Evolutionary conservation across 495 filamentous ascomycete genomes (phyloP), one percentile per base, ranked within the genome.

Genomic region (Tricharina praecox): DNA sequence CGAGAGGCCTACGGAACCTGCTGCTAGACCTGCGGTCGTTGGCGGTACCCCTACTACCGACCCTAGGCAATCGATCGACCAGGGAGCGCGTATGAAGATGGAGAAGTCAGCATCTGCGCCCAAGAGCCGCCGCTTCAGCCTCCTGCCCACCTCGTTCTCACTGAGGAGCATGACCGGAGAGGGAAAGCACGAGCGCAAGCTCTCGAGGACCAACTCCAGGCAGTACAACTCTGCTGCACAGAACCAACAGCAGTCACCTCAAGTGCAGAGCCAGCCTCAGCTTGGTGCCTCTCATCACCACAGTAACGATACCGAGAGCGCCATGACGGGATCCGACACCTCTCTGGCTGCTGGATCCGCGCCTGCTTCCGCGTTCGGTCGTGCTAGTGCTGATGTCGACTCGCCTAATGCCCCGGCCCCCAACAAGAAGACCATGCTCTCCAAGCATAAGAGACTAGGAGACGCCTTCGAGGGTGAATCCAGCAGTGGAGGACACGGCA

Each of bases 361-460:
- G 62, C 50, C 70, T 62, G 51, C 64, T 60, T 49, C 66, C 63
- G 66, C 44, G 68, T 65, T 4, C 66, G n/a, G n/a, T n/a, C 63
- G 24, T 71, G 69, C 4, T 68, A 74, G 18, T 63, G 66, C 1
- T 68, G 70, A n/a, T 54, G n/a, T n/a, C n/a, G n/a, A n/a, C n/a
- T n/a, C n/a, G n/a, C n/a, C n/a, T n/a, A 4, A 70, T 33, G 64
- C 68, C 23, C 61, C 63, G 28, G 47, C 51, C 19, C 33, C 50
- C 13, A 49, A 25, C 23, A 45, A 52, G 37, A 48, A 60, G 40
- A 11, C 20, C 1, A 48, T 21, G 20, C 59, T 93, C 26, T 80
- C 85, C 54, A 93, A 93, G 67, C 82, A 77, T 57, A 70, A 79
- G 53, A 85, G 84, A 49, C 93, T 97, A 53, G 77, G 72, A 2